A percentile compares a stretch with the other conserved stretches of the same genome.
phyloP scores from a whole-genome alignment of 176 grass and related monocot genomes.

The Hyparrhenia diplandra region DNA sequence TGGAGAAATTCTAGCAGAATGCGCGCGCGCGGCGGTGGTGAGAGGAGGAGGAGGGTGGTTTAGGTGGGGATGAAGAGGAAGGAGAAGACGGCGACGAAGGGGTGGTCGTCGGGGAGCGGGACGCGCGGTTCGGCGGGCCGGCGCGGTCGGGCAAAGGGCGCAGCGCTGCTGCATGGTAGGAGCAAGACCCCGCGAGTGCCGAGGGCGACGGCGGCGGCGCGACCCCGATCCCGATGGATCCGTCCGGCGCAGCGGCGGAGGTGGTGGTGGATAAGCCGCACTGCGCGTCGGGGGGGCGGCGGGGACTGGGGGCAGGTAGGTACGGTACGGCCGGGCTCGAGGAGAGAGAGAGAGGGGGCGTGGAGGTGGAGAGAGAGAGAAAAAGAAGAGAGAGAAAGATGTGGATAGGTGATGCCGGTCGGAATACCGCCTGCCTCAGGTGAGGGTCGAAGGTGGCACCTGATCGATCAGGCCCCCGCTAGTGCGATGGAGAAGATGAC shows the following conservation, averaged over 20 bases:
- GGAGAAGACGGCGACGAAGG: conserved; percentile 59
- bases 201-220: no score
- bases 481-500: conserved; percentile 12
- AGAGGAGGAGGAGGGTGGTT: background rate
- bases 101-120: conserved; percentile 35
- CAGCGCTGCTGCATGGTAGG: conserved; percentile 64
- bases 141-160: conserved; percentile 36
- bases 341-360: background rate
- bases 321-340: background rate
- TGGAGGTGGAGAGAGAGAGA: background rate
- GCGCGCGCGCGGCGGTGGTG: no score
- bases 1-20: rapidly evolving
- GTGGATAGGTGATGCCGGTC: conserved; percentile 33
- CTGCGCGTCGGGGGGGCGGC: background rate
- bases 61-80: conserved; percentile 97
- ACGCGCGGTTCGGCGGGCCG: conserved; percentile 30
- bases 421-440: conserved; percentile 68
- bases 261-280: conserved; percentile 2
- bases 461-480: background rate
- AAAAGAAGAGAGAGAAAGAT: background rate
- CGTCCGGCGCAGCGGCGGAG: background rate
- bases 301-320: conserved; percentile 1
- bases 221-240: background rate
- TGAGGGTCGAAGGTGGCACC: conserved; percentile 27
- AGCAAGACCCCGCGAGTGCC: background rate